Percentiles rank a stretch among this genome's conserved stretches.
Evolutionary conservation across 2,329 filamentous ascomycete species (phyloP).

Genomic region (Ambrosiella xylebori): DNA sequence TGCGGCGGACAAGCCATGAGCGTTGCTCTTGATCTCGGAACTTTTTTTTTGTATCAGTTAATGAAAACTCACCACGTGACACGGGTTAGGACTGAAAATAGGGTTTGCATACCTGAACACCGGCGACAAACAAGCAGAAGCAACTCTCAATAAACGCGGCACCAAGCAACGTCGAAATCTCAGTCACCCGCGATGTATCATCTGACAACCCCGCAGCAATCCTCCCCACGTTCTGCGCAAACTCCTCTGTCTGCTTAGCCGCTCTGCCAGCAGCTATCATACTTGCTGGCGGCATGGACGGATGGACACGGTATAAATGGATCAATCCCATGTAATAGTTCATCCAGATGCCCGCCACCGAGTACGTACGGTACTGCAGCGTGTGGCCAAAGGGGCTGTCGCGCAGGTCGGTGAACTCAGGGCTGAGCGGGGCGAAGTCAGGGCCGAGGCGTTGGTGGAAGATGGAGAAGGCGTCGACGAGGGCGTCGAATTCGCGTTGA

Average conservation of each 20-base stretch:
- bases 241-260: constrained; percentile 51
- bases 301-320: constrained; percentile 64
- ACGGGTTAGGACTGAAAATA: neutral
- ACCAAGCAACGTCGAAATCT: constrained; percentile 60
- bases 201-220: constrained; percentile 58
- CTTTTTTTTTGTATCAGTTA: constrained; percentile 25
- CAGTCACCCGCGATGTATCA: constrained; percentile 31
- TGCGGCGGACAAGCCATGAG: constrained; percentile 55
- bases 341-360: constrained; percentile 76
- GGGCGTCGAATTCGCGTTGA: constrained; percentile 59
- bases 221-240: constrained; percentile 59
- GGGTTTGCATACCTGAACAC: constrained; percentile 40
- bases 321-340: constrained; percentile 77
- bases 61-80: neutral
- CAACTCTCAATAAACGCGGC: constrained; percentile 68
- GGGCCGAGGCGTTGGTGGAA: constrained; percentile 50
- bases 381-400: constrained; percentile 64
- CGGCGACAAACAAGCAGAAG: constrained; percentile 75
- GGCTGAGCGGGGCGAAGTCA: constrained; percentile 57
- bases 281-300: constrained; percentile 76
- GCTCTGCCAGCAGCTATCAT: constrained; percentile 73
- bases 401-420: constrained; percentile 46
- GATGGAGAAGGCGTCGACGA: constrained; percentile 51
- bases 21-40: constrained; percentile 57
- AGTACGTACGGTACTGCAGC: constrained; percentile 66